Conservation (phyloP, 441 rosid genomes). For the Adansonia rubrostipa region DNA sequence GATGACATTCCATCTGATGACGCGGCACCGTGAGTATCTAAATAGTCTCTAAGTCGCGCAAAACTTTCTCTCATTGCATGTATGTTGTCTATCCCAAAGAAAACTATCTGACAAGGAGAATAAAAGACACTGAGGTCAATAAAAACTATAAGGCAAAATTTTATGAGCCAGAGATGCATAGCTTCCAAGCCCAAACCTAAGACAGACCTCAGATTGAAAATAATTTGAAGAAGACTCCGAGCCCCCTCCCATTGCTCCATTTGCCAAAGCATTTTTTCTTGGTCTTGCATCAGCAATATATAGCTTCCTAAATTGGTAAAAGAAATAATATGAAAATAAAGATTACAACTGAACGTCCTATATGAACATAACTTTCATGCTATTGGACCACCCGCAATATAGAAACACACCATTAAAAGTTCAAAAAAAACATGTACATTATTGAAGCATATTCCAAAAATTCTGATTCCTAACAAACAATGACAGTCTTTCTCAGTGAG, state of each 20-base stretch:
- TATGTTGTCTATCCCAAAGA: slow-evolving; percentile 98
- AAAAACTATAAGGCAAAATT: slow-evolving; percentile 19
- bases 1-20: slow-evolving; percentile 99
- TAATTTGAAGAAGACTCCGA: slow-evolving; percentile 96
- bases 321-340: slow-evolving; percentile 19
- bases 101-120: slow-evolving; percentile 71
- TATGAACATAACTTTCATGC: not conserved
- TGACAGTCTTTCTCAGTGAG: not conserved
- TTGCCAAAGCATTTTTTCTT: slow-evolving; percentile 96
- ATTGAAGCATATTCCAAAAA: not conserved
- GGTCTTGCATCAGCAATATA: slow-evolving; percentile 99
- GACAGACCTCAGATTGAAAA: slow-evolving; percentile 87
- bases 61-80: slow-evolving; percentile 99
- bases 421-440: not conserved
- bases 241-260: slow-evolving; percentile 99
- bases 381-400: slow-evolving; percentile 4
- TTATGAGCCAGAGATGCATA: slow-evolving; percentile 29
- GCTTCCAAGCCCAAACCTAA: slow-evolving; percentile 37
- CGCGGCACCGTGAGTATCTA: slow-evolving; percentile 95
- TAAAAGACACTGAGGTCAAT: slow-evolving; percentile 17
- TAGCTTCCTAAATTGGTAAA: slow-evolving; percentile 66
- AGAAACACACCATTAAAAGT: slow-evolving; percentile 26
- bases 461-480: not conserved
- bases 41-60: slow-evolving; percentile 92
- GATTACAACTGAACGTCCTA: not conserved